Evolutionary conservation across 805 yeast species (phyloP).

Genomic region (Ogataea pilisensis): DNA sequence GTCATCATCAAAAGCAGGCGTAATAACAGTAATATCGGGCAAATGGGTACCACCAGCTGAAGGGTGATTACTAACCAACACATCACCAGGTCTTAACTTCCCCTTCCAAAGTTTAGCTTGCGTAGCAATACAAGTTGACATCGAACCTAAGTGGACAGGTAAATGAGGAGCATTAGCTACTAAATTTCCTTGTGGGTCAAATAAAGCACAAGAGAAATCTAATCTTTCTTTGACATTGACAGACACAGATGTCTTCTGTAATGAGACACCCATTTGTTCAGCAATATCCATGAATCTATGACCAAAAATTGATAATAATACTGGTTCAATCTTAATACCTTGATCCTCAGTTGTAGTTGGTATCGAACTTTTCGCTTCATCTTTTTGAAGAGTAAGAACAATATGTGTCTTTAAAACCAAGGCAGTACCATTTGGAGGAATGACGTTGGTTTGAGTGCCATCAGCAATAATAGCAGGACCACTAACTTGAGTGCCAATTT

Average conservation of each 20-base stretch:
- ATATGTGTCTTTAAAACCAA: constrained; percentile 58
- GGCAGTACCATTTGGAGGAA: constrained; percentile 60
- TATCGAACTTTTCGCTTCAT: constrained; percentile 9
- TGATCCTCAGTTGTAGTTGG: constrained; percentile 19
- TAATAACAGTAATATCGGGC: constrained; percentile 88
- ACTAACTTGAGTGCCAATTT: constrained; percentile 45
- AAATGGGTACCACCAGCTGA: constrained; percentile 82
- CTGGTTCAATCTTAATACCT: constrained; percentile 52
- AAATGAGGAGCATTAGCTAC: constrained; percentile 88
- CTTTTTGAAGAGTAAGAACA: constrained; percentile 34
- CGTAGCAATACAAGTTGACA: constrained; percentile 72
- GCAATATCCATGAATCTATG: constrained; percentile 89
- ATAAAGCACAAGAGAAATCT: constrained; percentile 82
- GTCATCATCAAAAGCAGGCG: constrained; percentile 74
- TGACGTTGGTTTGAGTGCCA: constrained; percentile 74
- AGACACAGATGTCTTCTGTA: constrained; percentile 75
- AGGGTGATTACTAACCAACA: constrained; percentile 75
- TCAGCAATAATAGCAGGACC: constrained; percentile 83
- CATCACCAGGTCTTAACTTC: constrained; percentile 67
- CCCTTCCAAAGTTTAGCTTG: constrained; percentile 66
- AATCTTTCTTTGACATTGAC: constrained; percentile 81
- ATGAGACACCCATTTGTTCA: constrained; percentile 80
- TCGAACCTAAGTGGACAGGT: constrained; percentile 83
- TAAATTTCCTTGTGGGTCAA: constrained; percentile 69
- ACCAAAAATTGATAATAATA: constrained; percentile 70